Evolutionary conservation across 345 rosid genomes (phyloP).

Genomic region (Rhodamnia argentea): DNA sequence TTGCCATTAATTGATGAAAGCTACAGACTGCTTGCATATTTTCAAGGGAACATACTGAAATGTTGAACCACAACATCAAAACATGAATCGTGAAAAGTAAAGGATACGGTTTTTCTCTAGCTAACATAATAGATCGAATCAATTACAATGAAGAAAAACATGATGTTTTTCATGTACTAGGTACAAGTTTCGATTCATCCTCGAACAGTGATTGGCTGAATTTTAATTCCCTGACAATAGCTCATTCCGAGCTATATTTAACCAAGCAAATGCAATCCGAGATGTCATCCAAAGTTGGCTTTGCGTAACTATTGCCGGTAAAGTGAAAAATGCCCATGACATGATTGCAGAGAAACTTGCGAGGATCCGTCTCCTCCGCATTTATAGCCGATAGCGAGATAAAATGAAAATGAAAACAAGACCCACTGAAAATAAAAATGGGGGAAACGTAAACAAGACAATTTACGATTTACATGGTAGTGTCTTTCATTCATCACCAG

Average conservation of each 20-base stretch:
- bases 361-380: not conserved
- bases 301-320: not conserved
- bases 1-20: not conserved
- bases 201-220: not conserved
- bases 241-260: not conserved
- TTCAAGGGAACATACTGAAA: not conserved
- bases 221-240: not conserved
- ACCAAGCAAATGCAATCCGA: not conserved
- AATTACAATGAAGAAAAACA: not conserved
- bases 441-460: not conserved
- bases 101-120: not conserved
- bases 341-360: not conserved
- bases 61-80: not conserved
- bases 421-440: not conserved
- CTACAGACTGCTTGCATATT: not conserved
- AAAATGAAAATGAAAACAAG: not conserved
- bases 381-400: not conserved
- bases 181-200: not conserved
- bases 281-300: not conserved
- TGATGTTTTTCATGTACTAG: not conserved
- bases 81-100: too few species aligned
- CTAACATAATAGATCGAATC: not conserved
- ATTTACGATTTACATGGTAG: not conserved
- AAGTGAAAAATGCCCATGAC: not conserved
- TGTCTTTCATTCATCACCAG: not conserved